Evolutionary conservation across 1,284 basidiomycete species (phyloP).

Genomic region (Leccinum subrobustum): DNA sequence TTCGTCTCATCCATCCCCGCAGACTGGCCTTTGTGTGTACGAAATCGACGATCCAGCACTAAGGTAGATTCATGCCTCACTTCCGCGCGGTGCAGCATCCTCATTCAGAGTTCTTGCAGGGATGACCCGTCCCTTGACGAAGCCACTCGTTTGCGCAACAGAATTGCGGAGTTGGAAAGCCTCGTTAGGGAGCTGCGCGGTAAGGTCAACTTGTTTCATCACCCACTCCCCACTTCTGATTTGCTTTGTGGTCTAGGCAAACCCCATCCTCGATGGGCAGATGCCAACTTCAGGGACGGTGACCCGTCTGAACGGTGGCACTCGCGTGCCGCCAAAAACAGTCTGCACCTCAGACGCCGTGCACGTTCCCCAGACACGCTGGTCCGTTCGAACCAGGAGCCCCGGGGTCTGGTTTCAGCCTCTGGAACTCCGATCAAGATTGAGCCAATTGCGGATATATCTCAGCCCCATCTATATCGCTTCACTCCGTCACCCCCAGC

Average conservation of each 20-base stretch:
- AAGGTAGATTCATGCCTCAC: constrained; percentile 46
- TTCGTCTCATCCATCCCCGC: constrained; percentile 13
- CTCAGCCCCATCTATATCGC: constrained; percentile 52
- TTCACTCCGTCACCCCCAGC: constrained; percentile 56
- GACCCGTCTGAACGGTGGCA: constrained; percentile 81
- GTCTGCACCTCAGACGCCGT: constrained; percentile 41
- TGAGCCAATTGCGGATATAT: constrained; percentile 47
- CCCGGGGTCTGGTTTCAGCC: constrained; percentile 37
- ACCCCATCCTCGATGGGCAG: constrained; percentile 80
- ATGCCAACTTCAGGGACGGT: constrained; percentile 70
- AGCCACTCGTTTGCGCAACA: constrained; percentile 74
- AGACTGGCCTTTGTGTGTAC: constrained; percentile 91
- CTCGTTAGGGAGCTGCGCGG: constrained; percentile 81
- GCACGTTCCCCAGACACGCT: constrained; percentile 39
- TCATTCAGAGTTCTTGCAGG: constrained; percentile 40
- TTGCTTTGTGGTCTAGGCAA: constrained; percentile 51
- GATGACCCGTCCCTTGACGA: constrained; percentile 84
- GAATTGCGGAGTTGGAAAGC: constrained; percentile 88
- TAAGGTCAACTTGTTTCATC: constrained; percentile 34
- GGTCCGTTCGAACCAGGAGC: constrained; percentile 35
- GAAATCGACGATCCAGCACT: constrained; percentile 87
- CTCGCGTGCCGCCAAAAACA: constrained; percentile 72
- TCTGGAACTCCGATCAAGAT: constrained; percentile 60
- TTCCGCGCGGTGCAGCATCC: constrained; percentile 1
- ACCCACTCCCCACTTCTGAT: constrained; percentile 12